These are phyloP conservation scores for Malassezia sp. DNA, from an alignment of 1,284 basidiomycete species.

Conservation along the genomic window DNA sequence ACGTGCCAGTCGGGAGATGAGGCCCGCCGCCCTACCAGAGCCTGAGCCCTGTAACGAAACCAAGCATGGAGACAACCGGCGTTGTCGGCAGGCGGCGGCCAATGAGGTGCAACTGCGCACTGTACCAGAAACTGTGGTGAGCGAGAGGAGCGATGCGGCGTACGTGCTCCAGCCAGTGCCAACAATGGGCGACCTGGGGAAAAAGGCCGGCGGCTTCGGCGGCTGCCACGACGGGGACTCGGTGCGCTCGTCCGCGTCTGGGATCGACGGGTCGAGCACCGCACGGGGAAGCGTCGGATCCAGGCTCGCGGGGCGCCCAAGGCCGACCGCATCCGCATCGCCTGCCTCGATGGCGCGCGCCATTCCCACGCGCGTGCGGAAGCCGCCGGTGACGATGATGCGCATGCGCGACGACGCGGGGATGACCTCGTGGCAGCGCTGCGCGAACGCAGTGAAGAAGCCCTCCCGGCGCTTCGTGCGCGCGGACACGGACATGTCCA, in stretches of 20 bases:
- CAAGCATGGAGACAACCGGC: conserved; percentile 8
- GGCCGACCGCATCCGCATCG: conserved; percentile 7
- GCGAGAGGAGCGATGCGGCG: no score
- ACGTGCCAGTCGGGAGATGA: no score
- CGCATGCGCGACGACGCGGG: conserved; percentile 47
- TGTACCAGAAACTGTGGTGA: no score
- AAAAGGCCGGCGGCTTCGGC: not conserved
- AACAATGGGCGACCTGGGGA: conserved; percentile 4
- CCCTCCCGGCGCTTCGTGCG: conserved; percentile 49
- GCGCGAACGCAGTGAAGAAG: conserved; percentile 48
- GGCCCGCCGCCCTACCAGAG: no score
- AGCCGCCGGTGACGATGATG: conserved; percentile 67
- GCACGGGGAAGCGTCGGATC: conserved; percentile 8
- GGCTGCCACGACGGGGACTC: not conserved
- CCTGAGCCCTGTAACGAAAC: conserved; percentile 1
- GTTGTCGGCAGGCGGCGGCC: conserved; percentile 14
- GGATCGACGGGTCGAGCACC: conserved; percentile 3
- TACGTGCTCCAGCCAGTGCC: conserved; percentile 11
- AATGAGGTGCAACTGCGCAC: conserved; percentile 10
- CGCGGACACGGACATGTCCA: no score
- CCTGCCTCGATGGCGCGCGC: conserved; percentile 48
- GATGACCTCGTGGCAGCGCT: conserved; percentile 43
- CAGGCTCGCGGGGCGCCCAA: conserved; percentile 9
- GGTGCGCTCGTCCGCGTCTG: conserved; percentile 8
- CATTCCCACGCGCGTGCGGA: conserved; percentile 57